Evolutionary conservation across 352 stramenopile genomes (phyloP), one percentile per base, ranked within the genome.

Genomic region (Thalassiosira livingstoniorum): DNA sequence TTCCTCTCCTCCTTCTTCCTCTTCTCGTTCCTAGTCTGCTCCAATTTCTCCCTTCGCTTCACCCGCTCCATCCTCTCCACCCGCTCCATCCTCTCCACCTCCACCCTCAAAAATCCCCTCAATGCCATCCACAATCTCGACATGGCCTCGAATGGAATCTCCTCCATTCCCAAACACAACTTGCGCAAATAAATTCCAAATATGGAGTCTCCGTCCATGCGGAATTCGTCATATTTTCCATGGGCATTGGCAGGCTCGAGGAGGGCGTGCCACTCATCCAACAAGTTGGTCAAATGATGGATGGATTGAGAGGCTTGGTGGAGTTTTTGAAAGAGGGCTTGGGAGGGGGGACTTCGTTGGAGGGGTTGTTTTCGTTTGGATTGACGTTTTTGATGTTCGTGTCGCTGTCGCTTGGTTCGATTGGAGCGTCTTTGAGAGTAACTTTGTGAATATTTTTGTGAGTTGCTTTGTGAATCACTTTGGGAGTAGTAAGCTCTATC

Each of bases 121-220:
- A 92, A 80, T 45, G 69, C 74, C 69, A 85, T 70, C 85, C 87
- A 94, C 21, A 94, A 79, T 53, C 82, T 32, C 18, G 70, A 63
- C 2, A 88, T 47, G 13, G 70, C 72, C 69, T 93, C 87, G 81
- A 94, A 94, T 1, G 76, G 82, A 18, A 94, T 74, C 54, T 90
- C 69, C n/a, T 92, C 90, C 66, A 93, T 91, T 31, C 90, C 88
- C 43, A 93, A 63, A 78, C 82, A 89, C 0, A 88, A 63, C 47
- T 82, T 85, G 21, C 88, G 82, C 13, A 94, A 57, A 76, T 90
- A 92, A 11, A 93, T 62, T 21, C 90, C 90, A 70, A 87, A 85
- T 10, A 67, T 42, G 31, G 82, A 90, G 11, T 85, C 75, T 10
- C 75, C 70, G 60, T 92, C 88, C 7, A 87, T 47, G 2, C 80